These are phyloP conservation scores for Saturnispora mendoncae DNA, from an alignment of 805 yeast species.

Conservation along the genomic window DNA sequence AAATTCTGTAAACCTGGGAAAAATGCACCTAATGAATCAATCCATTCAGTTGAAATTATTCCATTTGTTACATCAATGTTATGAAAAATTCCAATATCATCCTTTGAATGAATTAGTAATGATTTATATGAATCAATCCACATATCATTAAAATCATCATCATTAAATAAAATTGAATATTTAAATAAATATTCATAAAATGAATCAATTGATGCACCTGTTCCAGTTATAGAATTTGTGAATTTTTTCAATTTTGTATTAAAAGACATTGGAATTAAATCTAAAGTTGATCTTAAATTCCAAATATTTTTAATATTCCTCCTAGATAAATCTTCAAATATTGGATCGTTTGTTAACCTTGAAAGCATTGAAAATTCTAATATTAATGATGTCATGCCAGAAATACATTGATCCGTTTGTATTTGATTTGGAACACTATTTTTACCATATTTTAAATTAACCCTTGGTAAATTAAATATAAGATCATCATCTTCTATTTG, in stretches of 20 bases:
- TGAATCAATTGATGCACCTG: slow-evolving; percentile 89
- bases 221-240: slow-evolving; percentile 57
- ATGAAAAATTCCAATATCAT: slow-evolving; percentile 27
- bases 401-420: slow-evolving; percentile 66
- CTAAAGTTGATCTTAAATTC: slow-evolving; percentile 51
- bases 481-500: slow-evolving; percentile 29
- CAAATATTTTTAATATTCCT: slow-evolving; percentile 62
- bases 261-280: slow-evolving; percentile 71
- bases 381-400: slow-evolving; percentile 81
- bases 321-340: slow-evolving; percentile 55
- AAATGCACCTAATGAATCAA: slow-evolving; percentile 80
- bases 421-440: slow-evolving; percentile 34
- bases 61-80: slow-evolving; percentile 55
- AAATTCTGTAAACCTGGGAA: slow-evolving; percentile 81
- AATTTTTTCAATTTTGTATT: slow-evolving; percentile 36
- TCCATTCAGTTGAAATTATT: slow-evolving; percentile 48
- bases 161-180: slow-evolving; percentile 63
- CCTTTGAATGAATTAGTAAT: slow-evolving; percentile 42
- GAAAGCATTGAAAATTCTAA: slow-evolving; percentile 75
- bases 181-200: slow-evolving; percentile 85
- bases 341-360: slow-evolving; percentile 60
- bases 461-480: slow-evolving; percentile 65
- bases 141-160: slow-evolving; percentile 39
- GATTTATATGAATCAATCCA: slow-evolving; percentile 58
- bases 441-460: slow-evolving; percentile 54